Percentiles rank a stretch among this genome's conserved stretches.
These are phyloP conservation scores for Elaeagnus macrophylla DNA, from an alignment of 306 rosid genomes.

Conservation along the genomic window DNA sequence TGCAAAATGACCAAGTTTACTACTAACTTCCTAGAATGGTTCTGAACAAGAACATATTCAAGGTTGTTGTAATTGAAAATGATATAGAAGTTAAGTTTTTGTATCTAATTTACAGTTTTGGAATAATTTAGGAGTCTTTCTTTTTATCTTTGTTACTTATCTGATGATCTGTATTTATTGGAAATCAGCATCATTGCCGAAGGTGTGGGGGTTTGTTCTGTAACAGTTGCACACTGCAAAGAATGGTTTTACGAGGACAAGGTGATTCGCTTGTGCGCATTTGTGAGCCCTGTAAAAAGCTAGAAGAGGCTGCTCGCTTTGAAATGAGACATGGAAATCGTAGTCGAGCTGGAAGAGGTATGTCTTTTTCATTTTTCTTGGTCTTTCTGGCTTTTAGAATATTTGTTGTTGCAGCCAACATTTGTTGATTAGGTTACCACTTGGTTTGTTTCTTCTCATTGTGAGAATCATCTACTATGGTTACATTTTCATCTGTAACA, in stretches of 20 bases:
- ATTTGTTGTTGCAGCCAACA: neutral
- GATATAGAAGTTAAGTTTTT: no score
- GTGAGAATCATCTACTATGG: no score
- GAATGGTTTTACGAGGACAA: conserved; percentile 91
- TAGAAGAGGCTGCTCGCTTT: conserved; percentile 89
- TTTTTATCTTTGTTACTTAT: neutral
- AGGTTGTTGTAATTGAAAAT: no score
- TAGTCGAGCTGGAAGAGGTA: conserved; percentile 62
- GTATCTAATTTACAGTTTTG: no score
- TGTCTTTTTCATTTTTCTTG: neutral
- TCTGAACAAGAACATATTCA: no score
- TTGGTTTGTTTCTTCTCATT: no score
- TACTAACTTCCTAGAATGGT: no score
- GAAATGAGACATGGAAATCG: conserved; percentile 80
- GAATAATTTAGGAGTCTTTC: no score
- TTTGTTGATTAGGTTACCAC: no score
- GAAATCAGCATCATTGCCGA: conserved; percentile 87
- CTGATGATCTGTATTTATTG: conserved; percentile 16
- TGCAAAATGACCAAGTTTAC: no score
- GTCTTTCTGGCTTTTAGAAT: neutral
- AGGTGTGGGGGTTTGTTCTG: conserved; percentile 95
- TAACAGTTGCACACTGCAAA: conserved; percentile 64
- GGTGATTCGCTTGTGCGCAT: conserved; percentile 93
- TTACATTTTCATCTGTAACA: no score
- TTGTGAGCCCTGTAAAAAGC: conserved; percentile 88